Conservation (phyloP, 2,329 filamentous ascomycete genomes). For the Trichoderma sp. region DNA sequence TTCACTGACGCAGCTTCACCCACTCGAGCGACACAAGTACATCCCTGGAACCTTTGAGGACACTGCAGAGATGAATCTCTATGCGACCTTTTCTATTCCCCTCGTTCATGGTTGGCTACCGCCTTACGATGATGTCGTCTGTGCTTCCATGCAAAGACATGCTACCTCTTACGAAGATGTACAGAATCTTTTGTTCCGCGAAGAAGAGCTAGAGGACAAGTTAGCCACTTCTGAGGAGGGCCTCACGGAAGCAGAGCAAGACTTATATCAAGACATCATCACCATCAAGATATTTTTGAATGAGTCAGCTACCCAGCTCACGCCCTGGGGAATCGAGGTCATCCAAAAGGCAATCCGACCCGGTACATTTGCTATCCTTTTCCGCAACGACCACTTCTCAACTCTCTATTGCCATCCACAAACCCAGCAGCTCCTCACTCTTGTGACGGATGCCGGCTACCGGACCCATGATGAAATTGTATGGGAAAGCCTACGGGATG, state of each 20-base stretch:
- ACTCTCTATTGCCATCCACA: slow-evolving; percentile 88
- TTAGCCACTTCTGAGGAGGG: slow-evolving; percentile 51
- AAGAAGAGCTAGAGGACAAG: slow-evolving; percentile 85
- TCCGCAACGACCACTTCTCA: slow-evolving; percentile 96
- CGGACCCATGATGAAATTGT: slow-evolving; percentile 86
- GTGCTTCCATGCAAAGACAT: slow-evolving; percentile 69
- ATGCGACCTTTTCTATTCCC: slow-evolving; percentile 84
- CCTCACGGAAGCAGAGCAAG: slow-evolving; percentile 72
- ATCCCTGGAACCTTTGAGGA: slow-evolving; percentile 78
- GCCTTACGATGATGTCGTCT: slow-evolving; percentile 63
- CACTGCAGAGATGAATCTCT: slow-evolving; percentile 86
- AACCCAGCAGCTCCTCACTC: slow-evolving; percentile 71
- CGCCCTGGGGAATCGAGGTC: slow-evolving; percentile 74
- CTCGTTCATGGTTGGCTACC: slow-evolving; percentile 94
- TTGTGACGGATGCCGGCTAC: slow-evolving; percentile 94
- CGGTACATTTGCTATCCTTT: slow-evolving; percentile 84
- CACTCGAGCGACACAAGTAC: slow-evolving; percentile 49
- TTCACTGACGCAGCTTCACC: slow-evolving; percentile 55
- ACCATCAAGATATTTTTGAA: slow-evolving; percentile 82
- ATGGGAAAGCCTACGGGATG: slow-evolving; percentile 91
- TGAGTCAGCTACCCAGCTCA: slow-evolving; percentile 82
- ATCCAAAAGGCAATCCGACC: slow-evolving; percentile 70
- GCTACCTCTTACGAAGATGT: slow-evolving; percentile 89
- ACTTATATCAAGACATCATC: slow-evolving; percentile 78
- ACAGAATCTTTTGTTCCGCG: slow-evolving; percentile 82